phyloP scores from a whole-genome alignment of 306 rosid species.

The Vicia sativa region DNA sequence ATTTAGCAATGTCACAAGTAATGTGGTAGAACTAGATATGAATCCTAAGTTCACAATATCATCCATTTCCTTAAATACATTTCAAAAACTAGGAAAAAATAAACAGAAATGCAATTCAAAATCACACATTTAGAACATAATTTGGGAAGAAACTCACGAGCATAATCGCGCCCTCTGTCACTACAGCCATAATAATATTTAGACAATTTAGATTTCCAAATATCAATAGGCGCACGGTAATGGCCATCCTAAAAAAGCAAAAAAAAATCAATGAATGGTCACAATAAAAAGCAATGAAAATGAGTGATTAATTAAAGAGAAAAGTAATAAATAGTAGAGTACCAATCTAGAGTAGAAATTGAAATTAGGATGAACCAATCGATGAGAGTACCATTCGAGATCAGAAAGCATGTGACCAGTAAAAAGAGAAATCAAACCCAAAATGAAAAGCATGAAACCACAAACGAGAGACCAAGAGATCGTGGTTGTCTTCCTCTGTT shows the following conservation, averaged over 20 bases:
- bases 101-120: background rate
- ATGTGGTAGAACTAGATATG: too few relatives aligned
- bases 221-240: constrained; percentile 61
- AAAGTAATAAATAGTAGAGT: background rate
- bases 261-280: background rate
- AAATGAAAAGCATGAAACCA: constrained; percentile 77
- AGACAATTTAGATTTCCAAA: constrained; percentile 84
- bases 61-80: background rate
- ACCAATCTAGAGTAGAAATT: constrained; percentile 64
- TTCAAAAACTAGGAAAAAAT: background rate
- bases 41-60: too few relatives aligned
- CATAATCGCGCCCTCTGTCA: constrained; percentile 61
- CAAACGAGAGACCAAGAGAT: constrained; percentile 67
- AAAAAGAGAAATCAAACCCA: constrained; percentile 82
- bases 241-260: constrained; percentile 45
- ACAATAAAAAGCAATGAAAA: background rate
- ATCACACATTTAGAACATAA: background rate
- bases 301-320: background rate
- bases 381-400: constrained; percentile 93
- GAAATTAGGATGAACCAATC: constrained; percentile 61
- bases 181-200: constrained; percentile 74
- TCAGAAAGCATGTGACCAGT: constrained; percentile 92
- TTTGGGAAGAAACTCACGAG: constrained; percentile 53
- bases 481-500: constrained; percentile 42
- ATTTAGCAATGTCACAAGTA: too few relatives aligned